A percentile compares a stretch with the other conserved stretches of the same genome.
Evolutionary conservation across 1,284 basidiomycete species (phyloP).

Genomic region (Anthracocystis panici-leucophaei): DNA sequence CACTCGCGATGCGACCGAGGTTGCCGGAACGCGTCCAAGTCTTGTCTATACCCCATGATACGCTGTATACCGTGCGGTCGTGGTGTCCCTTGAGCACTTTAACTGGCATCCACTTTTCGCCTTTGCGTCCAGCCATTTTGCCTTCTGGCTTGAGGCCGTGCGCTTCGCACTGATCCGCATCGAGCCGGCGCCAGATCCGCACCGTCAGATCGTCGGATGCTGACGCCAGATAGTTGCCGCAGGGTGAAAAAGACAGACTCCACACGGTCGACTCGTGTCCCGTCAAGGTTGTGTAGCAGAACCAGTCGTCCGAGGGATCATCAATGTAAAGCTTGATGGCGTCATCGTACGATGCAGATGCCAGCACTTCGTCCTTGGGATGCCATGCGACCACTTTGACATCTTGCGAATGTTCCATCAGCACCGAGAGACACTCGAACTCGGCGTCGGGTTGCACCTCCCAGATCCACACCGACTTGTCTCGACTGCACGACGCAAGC

Average conservation of each 20-base stretch:
- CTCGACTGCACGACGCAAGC: slow-evolving; percentile 90
- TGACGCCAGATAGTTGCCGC: slow-evolving; percentile 84
- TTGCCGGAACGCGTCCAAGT: slow-evolving; percentile 35
- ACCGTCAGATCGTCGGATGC: slow-evolving; percentile 81
- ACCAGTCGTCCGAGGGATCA: slow-evolving; percentile 96
- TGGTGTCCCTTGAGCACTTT: slow-evolving; percentile 72
- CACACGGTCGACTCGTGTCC: slow-evolving; percentile 88
- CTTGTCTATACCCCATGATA: slow-evolving; percentile 76
- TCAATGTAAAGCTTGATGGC: slow-evolving; percentile 94
- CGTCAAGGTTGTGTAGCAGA: slow-evolving; percentile 82
- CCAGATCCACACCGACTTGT: slow-evolving; percentile 99
- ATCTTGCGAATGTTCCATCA: slow-evolving; percentile 98
- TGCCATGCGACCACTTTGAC: slow-evolving; percentile 97
- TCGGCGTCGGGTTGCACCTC: slow-evolving; percentile 82
- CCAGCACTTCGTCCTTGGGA: slow-evolving; percentile 92
- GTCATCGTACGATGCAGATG: slow-evolving; percentile 96
- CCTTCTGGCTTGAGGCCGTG: slow-evolving; percentile 59
- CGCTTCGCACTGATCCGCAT: slow-evolving; percentile 61
- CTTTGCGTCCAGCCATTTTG: slow-evolving; percentile 60
- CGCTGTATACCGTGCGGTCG: slow-evolving; percentile 80
- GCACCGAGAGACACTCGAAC: slow-evolving; percentile 92
- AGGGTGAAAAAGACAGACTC: slow-evolving; percentile 83
- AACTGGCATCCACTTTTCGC: slow-evolving; percentile 70
- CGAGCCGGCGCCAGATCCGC: slow-evolving; percentile 72
- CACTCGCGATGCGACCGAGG: slow-evolving; percentile 80